A percentile compares a stretch with the other conserved stretches of the same genome.
Conservation (phyloP, 2,329 filamentous ascomycete genomes). For the Colletotrichum destructivum region DNA sequence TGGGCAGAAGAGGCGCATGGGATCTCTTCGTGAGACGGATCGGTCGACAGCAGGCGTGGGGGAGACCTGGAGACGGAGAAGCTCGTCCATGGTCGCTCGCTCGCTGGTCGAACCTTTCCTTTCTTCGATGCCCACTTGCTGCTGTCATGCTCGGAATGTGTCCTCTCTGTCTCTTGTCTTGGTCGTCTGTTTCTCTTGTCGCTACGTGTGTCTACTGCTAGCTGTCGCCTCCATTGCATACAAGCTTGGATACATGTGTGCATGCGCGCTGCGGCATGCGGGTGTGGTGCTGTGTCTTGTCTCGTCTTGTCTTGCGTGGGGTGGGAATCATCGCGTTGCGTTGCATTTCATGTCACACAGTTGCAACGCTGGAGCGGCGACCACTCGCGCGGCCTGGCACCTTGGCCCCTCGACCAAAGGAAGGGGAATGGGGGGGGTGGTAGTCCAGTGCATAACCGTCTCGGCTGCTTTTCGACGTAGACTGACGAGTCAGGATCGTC, state of each 20-base stretch:
- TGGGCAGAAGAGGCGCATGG: constrained; percentile 18
- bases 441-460: constrained; percentile 12
- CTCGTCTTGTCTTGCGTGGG: constrained; percentile 14
- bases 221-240: neutral
- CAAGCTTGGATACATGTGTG: neutral
- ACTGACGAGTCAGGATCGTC: constrained; percentile 23
- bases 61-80: neutral
- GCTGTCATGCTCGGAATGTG: neutral
- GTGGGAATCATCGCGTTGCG: constrained; percentile 29
- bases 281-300: neutral
- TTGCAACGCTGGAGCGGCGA: constrained; percentile 35
- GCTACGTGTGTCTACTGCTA: neutral
- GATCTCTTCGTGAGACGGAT: neutral
- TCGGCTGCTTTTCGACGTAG: constrained; percentile 6
- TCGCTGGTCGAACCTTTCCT: neutral
- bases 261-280: constrained; percentile 9
- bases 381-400: constrained; percentile 32
- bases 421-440: neutral
- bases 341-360: constrained; percentile 31
- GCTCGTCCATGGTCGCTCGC: neutral
- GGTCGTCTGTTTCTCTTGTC: constrained; percentile 23
- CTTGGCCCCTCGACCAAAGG: neutral
- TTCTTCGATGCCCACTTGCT: constrained; percentile 11
- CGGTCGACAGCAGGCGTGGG: neutral
- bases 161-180: neutral